A percentile compares a stretch with the other conserved stretches of the same genome.
Conservation (phyloP, 495 filamentous ascomycete species). For the Coniosporium apollinis region DNA sequence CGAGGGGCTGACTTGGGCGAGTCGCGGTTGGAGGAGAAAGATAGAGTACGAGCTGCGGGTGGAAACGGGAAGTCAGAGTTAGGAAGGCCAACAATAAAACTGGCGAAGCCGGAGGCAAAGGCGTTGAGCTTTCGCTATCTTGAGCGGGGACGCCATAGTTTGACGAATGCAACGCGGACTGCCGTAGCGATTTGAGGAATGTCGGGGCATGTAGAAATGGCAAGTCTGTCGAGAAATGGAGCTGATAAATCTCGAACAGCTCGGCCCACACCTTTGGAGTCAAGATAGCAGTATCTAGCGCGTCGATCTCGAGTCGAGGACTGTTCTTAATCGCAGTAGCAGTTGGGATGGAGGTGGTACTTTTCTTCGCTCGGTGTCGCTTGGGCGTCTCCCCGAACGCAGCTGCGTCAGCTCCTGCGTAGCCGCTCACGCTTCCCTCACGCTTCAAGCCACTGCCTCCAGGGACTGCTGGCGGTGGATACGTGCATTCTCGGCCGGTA, state of each 20-base stretch:
- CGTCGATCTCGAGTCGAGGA: slow-evolving; percentile 10
- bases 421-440: slow-evolving; percentile 23
- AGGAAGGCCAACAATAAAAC: slow-evolving; percentile 62
- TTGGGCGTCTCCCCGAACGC: slow-evolving; percentile 2
- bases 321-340: slow-evolving; percentile 3
- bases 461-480: slow-evolving; percentile 47
- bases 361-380: slow-evolving; percentile 6
- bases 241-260: slow-evolving; percentile 60
- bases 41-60: slow-evolving; percentile 50
- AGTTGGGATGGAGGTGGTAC: neutral
- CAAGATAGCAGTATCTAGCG: slow-evolving; percentile 15
- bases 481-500: slow-evolving; percentile 60
- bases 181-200: slow-evolving; percentile 42
- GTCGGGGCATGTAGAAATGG: slow-evolving; percentile 71
- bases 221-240: slow-evolving; percentile 66
- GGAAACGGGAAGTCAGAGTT: slow-evolving; percentile 63
- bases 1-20: slow-evolving; percentile 39
- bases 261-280: slow-evolving; percentile 34
- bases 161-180: slow-evolving; percentile 26
- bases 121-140: slow-evolving; percentile 12
- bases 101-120: slow-evolving; percentile 32
- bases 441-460: slow-evolving; percentile 19
- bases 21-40: slow-evolving; percentile 34
- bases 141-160: slow-evolving; percentile 4
- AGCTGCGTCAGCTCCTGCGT: slow-evolving; percentile 9